A percentile compares a stretch with the other conserved stretches of the same genome.
phyloP scores from a whole-genome alignment of 1,284 basidiomycete species.

The Chiua sp. region DNA sequence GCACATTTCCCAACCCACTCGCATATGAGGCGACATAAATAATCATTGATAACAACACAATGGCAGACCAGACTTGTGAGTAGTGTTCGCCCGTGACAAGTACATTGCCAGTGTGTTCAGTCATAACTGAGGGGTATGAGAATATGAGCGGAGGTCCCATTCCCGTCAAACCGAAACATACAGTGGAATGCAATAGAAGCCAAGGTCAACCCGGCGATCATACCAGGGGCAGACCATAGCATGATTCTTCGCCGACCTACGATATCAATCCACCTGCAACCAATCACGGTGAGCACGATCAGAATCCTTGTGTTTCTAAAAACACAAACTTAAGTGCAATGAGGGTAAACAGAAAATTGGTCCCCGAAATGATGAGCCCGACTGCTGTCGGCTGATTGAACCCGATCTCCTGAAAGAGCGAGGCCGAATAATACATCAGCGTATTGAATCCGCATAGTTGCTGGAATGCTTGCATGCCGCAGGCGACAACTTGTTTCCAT shows the following conservation, averaged over 20 bases:
- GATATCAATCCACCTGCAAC: slow-evolving; percentile 68
- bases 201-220: slow-evolving; percentile 74
- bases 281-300: background rate
- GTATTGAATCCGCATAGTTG: slow-evolving; percentile 84
- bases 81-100: slow-evolving; percentile 71
- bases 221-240: slow-evolving; percentile 77
- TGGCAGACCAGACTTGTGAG: slow-evolving; percentile 64
- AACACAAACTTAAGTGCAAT: slow-evolving; percentile 63
- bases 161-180: slow-evolving; percentile 40
- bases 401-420: slow-evolving; percentile 80
- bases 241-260: slow-evolving; percentile 81
- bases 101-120: slow-evolving; percentile 65
- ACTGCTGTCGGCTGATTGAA: slow-evolving; percentile 84
- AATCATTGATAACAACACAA: slow-evolving; percentile 83
- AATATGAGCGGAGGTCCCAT: background rate
- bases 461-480: slow-evolving; percentile 83
- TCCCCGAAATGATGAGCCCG: slow-evolving; percentile 78
- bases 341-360: slow-evolving; percentile 85
- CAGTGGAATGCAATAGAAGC: slow-evolving; percentile 81
- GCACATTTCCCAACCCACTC: slow-evolving; percentile 77
- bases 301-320: background rate
- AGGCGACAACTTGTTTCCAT: slow-evolving; percentile 62
- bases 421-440: slow-evolving; percentile 80
- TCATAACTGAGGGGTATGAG: slow-evolving; percentile 56
- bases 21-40: slow-evolving; percentile 86